These are phyloP conservation scores for Acacia melanoxylon DNA, from an alignment of 306 rosid genomes.

Conservation along the genomic window DNA sequence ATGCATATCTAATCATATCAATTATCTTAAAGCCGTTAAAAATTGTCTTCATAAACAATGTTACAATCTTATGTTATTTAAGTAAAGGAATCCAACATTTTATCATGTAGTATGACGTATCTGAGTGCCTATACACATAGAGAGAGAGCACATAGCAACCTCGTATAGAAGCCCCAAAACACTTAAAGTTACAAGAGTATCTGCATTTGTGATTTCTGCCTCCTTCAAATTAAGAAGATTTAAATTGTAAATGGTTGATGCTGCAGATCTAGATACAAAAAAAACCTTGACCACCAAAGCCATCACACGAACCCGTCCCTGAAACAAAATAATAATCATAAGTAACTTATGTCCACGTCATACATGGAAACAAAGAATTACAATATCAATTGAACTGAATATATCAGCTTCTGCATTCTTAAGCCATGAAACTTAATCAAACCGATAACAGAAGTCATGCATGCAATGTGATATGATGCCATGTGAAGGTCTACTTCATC, in stretches of 20 bases:
- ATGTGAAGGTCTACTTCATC: too few relatives aligned
- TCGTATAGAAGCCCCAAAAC: constrained; percentile 92
- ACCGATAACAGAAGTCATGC: too few relatives aligned
- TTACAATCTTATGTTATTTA: background rate
- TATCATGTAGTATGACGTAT: background rate
- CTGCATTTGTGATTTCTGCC: constrained; percentile 64
- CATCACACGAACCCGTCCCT: constrained; percentile 92
- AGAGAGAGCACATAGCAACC: constrained; percentile 49
- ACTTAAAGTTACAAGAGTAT: constrained; percentile 71
- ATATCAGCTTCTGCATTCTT: constrained; percentile 8
- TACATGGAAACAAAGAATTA: constrained; percentile 1
- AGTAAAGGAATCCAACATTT: background rate
- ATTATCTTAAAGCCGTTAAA: background rate
- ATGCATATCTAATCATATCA: background rate
- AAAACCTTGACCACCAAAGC: constrained; percentile 88
- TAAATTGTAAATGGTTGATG: constrained; percentile 59
- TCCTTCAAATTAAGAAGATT: constrained; percentile 70
- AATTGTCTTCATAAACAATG: background rate
- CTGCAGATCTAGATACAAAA: constrained; percentile 71
- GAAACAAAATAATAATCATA: constrained; percentile 22
- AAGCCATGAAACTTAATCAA: constrained; percentile 8
- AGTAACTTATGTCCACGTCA: constrained; percentile 23
- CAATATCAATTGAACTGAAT: background rate
- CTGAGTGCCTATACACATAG: background rate
- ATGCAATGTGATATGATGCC: too few relatives aligned